Evolutionary conservation across 306 rosid species (phyloP), one percentile per base, ranked within the genome.

Genomic region (Herpetospermum pedunculosum): DNA sequence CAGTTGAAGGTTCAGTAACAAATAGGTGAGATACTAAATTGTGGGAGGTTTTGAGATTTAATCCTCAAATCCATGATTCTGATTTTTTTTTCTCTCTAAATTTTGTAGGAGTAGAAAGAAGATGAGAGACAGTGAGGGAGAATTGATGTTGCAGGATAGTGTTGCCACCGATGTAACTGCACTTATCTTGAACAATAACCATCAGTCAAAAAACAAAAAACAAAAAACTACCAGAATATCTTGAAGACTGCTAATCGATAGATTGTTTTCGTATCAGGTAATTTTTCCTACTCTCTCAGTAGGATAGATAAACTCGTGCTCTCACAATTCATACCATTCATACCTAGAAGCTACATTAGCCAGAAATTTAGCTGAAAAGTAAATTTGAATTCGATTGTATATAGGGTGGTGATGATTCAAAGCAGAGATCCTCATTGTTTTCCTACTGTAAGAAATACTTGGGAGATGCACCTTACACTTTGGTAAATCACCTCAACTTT

Each of bases 91-190:
- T 3, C 30, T n/a, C 16, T 4, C 13, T 23, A 6, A 74, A 21
- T 77, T 50, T 32, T 79, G 54, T 71, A 89, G 90, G 78, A 81
- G 76, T 64, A 55, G 44, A 28, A 86, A 76, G 88, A 86, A 83
- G 81, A 78, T 46, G 49, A 82, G 82, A 81, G 89, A 79, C 70
- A 70, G 25, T 19, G 83, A 80, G 57, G 88, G 72, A 35, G 86
- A 81, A 35, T 78, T 70, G 25, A 53, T 68, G 52, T 40, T 64
- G 38, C 79, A 41, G 43, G 78, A 78, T 59, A 73, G 71, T 52
- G 25, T 21, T 28, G 74, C 54, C 80, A 23, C 73, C 1, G 76
- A 46, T 30, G 84, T 62, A 47, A 72, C 81, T 35, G 65, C 71
- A 4, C 70, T 64, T 40, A 48, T 80, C n/a, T 32, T 74, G 71